These are phyloP conservation scores for Sideroxylon spinosum DNA, from an alignment of 179 eudicot genomes.

Conservation along the genomic window DNA sequence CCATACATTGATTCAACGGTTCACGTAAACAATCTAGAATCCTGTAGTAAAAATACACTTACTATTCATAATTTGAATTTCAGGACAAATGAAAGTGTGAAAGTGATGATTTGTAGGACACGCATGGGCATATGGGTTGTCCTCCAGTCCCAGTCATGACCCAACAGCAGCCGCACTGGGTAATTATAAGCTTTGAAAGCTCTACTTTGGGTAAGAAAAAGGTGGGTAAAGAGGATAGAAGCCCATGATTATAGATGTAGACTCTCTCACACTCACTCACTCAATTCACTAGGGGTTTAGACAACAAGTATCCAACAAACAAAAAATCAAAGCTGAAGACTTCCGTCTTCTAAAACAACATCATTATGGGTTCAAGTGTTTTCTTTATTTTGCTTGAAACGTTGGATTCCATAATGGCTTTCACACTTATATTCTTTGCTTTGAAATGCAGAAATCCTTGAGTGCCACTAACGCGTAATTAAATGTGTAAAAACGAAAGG, in stretches of 20 bases:
- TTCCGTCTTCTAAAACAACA: slow-evolving; percentile 22
- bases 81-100: background rate
- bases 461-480: slow-evolving; percentile 2
- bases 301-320: slow-evolving; percentile 20
- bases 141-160: slow-evolving; percentile 13
- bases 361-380: slow-evolving; percentile 13
- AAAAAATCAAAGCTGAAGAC: background rate
- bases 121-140: slow-evolving; percentile 8
- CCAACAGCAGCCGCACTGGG: slow-evolving; percentile 15
- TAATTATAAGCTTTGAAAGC: slow-evolving; percentile 21
- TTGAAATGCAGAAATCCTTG: slow-evolving; percentile 17
- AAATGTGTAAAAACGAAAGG: no score
- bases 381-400: no score
- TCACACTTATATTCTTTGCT: slow-evolving; percentile 12
- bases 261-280: background rate
- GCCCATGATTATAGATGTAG: slow-evolving; percentile 25
- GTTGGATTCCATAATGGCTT: slow-evolving; percentile 15
- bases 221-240: background rate
- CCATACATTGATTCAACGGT: no score
- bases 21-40: no score
- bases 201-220: background rate
- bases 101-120: slow-evolving; percentile 9
- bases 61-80: no score
- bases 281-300: slow-evolving; percentile 1
- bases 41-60: no score